Evolutionary conservation across 768 basidiomycete genomes (phyloP), one percentile per base, ranked within the genome.

Genomic region (Agrocybe pediades): DNA sequence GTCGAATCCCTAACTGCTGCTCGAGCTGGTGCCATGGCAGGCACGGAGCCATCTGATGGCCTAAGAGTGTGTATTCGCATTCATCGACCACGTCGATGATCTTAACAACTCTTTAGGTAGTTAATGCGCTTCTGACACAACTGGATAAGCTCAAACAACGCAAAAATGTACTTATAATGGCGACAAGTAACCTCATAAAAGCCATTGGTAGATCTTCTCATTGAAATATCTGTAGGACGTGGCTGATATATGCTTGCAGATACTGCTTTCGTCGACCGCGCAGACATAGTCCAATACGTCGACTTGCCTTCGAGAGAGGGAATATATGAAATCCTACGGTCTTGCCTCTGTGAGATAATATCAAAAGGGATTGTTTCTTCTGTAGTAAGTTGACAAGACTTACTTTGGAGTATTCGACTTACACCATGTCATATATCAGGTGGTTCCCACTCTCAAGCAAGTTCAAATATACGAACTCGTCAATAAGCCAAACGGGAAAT

Each of bases 1-100:
- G 96, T 99, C 1, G 97, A 99, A 68, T 92, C 90, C 6, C 68
- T 99, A 58, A 98, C 97, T 4, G 92, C 95, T 39, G 96, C 97
- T 1, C 79, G 97, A 68, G 92, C 92, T 7, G 92, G 92, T 20
- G 94, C 95, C 0, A 92, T 96, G 86, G 87, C 89, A 17, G 96
- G 96, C 2, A 95, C 90, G 17, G 97, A 99, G 68, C 97, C 97
- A 2, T 90, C 90, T 2, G 97, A 99, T 66, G 95, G 95, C 11
- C 69, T 99, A 25, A 76, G 96, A 49, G 95, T 94, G 63, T 46
- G 84, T 41, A 41, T 4, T 36, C 11, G 19, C 16, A 44, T 13
- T 7, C 25, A 8, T 51, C 13, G 49, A 41, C 19, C 8, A 8
- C 24, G 17, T 20, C 17, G 7, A 27, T 43, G 7, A 21, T 24